Evolutionary conservation across 148 eudicot genomes (phyloP).

Genomic region (Beta vulgaris): DNA sequence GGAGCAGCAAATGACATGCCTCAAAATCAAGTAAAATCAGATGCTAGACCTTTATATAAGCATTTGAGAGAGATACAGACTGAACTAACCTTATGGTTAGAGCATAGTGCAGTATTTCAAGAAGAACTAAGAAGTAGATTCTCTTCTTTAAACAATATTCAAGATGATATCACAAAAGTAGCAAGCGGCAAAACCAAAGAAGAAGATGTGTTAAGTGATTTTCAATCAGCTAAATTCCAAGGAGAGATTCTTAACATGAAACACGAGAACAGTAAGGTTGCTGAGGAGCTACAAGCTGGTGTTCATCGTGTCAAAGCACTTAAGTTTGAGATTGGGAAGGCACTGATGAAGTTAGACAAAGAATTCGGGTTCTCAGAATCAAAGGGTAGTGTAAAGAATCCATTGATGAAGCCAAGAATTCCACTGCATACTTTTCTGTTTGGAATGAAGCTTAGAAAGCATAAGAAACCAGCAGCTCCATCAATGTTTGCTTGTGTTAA

Average conservation of each 20-base stretch:
- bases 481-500: slow-evolving; percentile 58
- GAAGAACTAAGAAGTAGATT: slow-evolving; percentile 60
- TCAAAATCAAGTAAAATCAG: slow-evolving; percentile 40
- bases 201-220: slow-evolving; percentile 37
- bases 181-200: slow-evolving; percentile 28
- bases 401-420: slow-evolving; percentile 41
- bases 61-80: slow-evolving; percentile 69
- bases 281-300: slow-evolving; percentile 56
- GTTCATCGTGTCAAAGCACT: slow-evolving; percentile 45
- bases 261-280: slow-evolving; percentile 70
- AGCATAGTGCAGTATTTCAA: slow-evolving; percentile 57
- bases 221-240: slow-evolving; percentile 72
- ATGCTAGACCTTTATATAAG: slow-evolving; percentile 60
- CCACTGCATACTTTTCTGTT: slow-evolving; percentile 71
- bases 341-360: slow-evolving; percentile 44
- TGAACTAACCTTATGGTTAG: slow-evolving; percentile 68
- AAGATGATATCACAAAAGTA: slow-evolving; percentile 47
- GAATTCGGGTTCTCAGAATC: slow-evolving; percentile 45
- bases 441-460: slow-evolving; percentile 63
- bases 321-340: slow-evolving; percentile 45
- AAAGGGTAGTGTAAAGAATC: slow-evolving; percentile 29
- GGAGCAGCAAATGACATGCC: slow-evolving; percentile 17
- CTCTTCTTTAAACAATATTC: slow-evolving; percentile 50
- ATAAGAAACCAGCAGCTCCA: slow-evolving; percentile 30
- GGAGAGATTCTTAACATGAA: slow-evolving; percentile 82